These are phyloP conservation scores for Durio zibethinus DNA, from an alignment of 345 rosid species.

Conservation along the genomic window DNA sequence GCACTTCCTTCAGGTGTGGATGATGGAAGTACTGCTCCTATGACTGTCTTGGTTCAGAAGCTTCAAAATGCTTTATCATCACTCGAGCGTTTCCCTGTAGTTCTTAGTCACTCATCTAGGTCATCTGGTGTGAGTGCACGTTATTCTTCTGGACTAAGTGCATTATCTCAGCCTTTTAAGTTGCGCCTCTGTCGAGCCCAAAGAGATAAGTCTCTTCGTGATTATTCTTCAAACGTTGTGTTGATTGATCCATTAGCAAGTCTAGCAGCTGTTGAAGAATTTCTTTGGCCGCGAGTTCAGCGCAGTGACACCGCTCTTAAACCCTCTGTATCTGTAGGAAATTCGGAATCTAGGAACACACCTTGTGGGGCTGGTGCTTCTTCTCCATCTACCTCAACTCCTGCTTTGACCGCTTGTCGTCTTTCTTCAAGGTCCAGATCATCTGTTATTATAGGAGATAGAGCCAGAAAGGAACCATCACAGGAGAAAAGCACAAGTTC, in stretches of 20 bases:
- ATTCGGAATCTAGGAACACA: conserved; percentile 58
- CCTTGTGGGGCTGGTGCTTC: conserved; percentile 70
- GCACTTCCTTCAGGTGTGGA: conserved; percentile 65
- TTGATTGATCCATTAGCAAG: conserved; percentile 97
- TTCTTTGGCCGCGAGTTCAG: conserved; percentile 97
- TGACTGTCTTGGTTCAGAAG: conserved; percentile 90
- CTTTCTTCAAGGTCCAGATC: conserved; percentile 84
- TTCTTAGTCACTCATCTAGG: conserved; percentile 88
- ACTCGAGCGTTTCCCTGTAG: conserved; percentile 94
- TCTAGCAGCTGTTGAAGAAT: conserved; percentile 92
- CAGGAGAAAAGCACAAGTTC: conserved; percentile 75
- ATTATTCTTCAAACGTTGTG: conserved; percentile 93
- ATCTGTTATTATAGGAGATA: conserved; percentile 73
- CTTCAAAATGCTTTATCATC: conserved; percentile 96
- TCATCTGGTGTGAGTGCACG: conserved; percentile 88
- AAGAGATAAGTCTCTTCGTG: conserved; percentile 89
- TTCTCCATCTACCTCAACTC: conserved; percentile 74
- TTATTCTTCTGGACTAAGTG: conserved; percentile 92
- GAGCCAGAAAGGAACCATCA: conserved; percentile 52
- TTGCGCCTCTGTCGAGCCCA: conserved; percentile 89
- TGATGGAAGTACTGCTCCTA: conserved; percentile 50
- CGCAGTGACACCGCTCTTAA: conserved; percentile 82
- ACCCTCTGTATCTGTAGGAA: conserved; percentile 57
- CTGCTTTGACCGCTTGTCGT: conserved; percentile 62
- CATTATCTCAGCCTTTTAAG: conserved; percentile 92